Evolutionary conservation across 2,329 filamentous ascomycete species (phyloP).

Genomic region (Penicillium sp.): DNA sequence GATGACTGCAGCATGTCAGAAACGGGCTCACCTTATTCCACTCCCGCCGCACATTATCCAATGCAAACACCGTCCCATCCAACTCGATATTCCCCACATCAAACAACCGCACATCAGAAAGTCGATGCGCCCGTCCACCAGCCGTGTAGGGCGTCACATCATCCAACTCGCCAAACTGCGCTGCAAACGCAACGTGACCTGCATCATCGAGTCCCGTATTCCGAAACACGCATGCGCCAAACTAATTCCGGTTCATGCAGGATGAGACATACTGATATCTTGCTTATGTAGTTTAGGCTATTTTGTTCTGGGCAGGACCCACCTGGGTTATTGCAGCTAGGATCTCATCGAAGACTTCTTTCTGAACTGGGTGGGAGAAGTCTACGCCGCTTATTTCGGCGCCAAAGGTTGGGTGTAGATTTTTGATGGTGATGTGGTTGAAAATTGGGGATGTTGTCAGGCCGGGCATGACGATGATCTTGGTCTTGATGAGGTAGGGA

Average conservation of each 20-base stretch:
- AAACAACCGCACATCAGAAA: constrained; percentile 60
- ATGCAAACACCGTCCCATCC: constrained; percentile 53
- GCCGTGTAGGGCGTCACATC: constrained; percentile 59
- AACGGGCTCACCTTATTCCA: constrained; percentile 46
- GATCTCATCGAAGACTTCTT: constrained; percentile 46
- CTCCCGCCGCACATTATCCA: constrained; percentile 50
- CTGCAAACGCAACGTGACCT: constrained; percentile 58
- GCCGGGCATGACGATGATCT: constrained; percentile 46
- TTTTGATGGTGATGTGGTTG: constrained; percentile 39
- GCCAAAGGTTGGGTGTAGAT: constrained; percentile 47
- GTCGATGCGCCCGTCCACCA: constrained; percentile 55
- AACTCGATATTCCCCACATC: constrained; percentile 63
- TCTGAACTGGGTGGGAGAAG: constrained; percentile 41
- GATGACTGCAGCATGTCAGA: not conserved
- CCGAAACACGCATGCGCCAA: constrained; percentile 61
- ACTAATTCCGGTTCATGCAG: constrained; percentile 43
- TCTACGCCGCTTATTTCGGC: constrained; percentile 48
- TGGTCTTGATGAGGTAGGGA: not conserved
- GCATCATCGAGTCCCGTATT: constrained; percentile 58
- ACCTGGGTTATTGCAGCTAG: constrained; percentile 45
- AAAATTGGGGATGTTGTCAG: constrained; percentile 33
- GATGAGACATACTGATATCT: not conserved
- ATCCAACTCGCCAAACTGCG: constrained; percentile 61
- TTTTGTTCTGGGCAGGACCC: constrained; percentile 13
- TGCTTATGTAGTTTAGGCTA: not conserved